Conservation (phyloP, 768 basidiomycete species). For the Xerocomus brunneocitrinus region DNA sequence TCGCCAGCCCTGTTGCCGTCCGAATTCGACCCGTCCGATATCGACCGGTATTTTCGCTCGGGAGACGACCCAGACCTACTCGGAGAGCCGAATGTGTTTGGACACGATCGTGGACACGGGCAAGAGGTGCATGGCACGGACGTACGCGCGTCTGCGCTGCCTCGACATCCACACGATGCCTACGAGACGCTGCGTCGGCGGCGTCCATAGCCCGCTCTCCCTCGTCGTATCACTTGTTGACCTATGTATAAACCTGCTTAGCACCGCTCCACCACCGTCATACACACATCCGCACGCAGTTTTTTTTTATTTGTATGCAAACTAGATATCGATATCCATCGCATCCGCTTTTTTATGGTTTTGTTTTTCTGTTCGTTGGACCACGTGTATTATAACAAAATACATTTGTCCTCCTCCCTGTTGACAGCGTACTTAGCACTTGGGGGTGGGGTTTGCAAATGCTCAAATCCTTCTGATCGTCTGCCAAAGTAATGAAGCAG, state of each 20-base stretch:
- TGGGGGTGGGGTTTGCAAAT: not conserved
- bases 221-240: not conserved
- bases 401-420: not conserved
- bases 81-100: conserved; percentile 1
- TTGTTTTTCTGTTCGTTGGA: not conserved
- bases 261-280: not conserved
- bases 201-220: not conserved
- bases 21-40: conserved; percentile 66
- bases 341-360: not conserved
- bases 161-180: conserved; percentile 1
- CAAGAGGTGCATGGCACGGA: not conserved
- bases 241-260: not conserved
- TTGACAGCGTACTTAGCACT: not conserved
- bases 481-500: no score
- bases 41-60: conserved; percentile 68
- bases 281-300: not conserved
- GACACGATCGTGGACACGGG: no score
- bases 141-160: not conserved
- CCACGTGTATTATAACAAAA: not conserved
- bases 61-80: conserved; percentile 17
- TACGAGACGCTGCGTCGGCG: conserved; percentile 12
- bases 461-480: not conserved
- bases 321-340: not conserved
- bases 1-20: conserved; percentile 36
- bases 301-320: not conserved